Conservation (phyloP, 2,329 filamentous ascomycete genomes). For the Exophiala spinifera region DNA sequence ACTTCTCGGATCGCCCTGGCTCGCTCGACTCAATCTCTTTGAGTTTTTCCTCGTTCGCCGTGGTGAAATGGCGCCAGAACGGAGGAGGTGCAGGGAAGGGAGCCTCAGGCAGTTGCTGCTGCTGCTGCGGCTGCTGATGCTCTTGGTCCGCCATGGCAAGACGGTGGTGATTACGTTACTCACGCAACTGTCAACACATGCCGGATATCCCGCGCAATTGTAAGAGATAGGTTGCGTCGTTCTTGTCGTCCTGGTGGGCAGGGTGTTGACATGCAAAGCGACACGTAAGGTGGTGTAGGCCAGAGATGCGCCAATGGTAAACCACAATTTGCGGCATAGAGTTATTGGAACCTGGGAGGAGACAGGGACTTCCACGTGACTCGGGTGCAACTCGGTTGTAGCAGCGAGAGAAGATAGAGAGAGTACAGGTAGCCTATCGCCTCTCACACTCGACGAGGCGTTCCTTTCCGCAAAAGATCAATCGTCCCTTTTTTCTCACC, state of each 20-base stretch:
- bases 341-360: no score
- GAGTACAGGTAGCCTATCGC: no score
- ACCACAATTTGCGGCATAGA: constrained; percentile 22
- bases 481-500: background rate
- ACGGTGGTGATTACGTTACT: constrained; percentile 53
- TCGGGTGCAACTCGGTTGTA: no score
- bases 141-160: constrained; percentile 35
- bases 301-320: constrained; percentile 17
- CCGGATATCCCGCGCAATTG: background rate
- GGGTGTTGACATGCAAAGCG: background rate
- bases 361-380: no score
- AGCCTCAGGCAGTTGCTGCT: constrained; percentile 50
- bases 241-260: no score
- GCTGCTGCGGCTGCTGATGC: constrained; percentile 39
- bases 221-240: no score
- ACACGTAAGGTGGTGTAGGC: background rate
- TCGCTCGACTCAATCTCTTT: constrained; percentile 43
- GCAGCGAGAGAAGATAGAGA: no score
- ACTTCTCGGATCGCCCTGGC: constrained; percentile 37
- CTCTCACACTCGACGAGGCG: no score
- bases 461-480: no score
- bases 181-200: background rate
- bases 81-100: constrained; percentile 83
- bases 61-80: constrained; percentile 86
- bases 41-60: constrained; percentile 65